A percentile compares a stretch with the other conserved stretches of the same genome.
phyloP scores from a whole-genome alignment of 2,329 filamentous ascomycete species.

The Epichloe gansuensis region DNA sequence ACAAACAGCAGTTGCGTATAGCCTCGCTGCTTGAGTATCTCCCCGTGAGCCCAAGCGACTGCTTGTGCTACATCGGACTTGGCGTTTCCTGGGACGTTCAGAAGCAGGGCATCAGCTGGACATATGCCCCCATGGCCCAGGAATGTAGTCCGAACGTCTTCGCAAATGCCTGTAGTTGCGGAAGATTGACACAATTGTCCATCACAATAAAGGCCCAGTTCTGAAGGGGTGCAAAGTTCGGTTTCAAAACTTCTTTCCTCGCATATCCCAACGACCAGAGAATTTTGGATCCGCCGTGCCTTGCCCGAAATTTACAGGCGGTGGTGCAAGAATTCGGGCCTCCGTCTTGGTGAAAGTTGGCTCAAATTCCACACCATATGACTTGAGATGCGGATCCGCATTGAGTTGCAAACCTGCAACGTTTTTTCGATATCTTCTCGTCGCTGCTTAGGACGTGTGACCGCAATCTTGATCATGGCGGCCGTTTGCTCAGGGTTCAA shows the following conservation, averaged over 20 bases:
- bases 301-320: constrained; percentile 56
- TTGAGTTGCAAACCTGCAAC: constrained; percentile 53
- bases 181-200: constrained; percentile 37
- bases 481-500: constrained; percentile 54
- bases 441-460: constrained; percentile 62
- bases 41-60: constrained; percentile 29
- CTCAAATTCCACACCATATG: constrained; percentile 64
- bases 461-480: constrained; percentile 87
- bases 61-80: constrained; percentile 36
- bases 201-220: constrained; percentile 68
- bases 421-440: constrained; percentile 44
- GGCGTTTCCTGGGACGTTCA: constrained; percentile 19
- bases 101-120: constrained; percentile 20
- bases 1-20: constrained; percentile 70
- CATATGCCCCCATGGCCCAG: constrained; percentile 38
- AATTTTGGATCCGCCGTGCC: constrained; percentile 48
- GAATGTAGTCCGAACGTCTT: constrained; percentile 33
- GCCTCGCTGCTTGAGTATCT: constrained; percentile 40
- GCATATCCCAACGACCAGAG: constrained; percentile 75
- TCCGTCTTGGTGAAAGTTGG: constrained; percentile 51
- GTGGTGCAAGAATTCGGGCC: constrained; percentile 59
- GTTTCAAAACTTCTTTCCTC: constrained; percentile 61
- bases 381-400: constrained; percentile 56
- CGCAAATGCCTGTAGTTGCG: constrained; percentile 19
- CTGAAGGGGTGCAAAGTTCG: constrained; percentile 50